Base-by-base conservation (phyloP, 352 stramenopile species). In the Pythium vanterpoolii region DNA sequence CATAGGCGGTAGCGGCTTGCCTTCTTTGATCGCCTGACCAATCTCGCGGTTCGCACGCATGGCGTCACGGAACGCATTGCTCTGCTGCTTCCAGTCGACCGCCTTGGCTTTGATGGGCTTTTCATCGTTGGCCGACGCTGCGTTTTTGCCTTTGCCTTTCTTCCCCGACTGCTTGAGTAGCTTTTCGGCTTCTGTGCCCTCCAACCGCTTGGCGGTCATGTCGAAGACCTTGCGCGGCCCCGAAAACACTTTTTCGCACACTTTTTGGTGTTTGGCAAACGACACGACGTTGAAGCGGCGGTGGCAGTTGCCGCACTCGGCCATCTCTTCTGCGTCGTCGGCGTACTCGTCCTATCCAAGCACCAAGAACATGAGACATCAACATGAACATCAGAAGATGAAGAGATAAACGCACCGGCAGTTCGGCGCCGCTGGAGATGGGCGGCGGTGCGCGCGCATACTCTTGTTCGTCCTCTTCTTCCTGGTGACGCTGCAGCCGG, bases 241-340 rank as follows among this genome's bases (percentile, higher is more conserved):
- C 0, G 79, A 73, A 46, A 96, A 96, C 26, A 96, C 89, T 54
- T 96, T 97, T 8, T 83, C 76, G 56, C 89, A 97, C 23, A 96
- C 79, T 45, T 86, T 89, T 24, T 77, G 64, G 62, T 97, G 89
- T 59, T 96, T 96, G 21, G 62, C 50, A 39, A 95, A 77, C 23
- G 84, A 84, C 10, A 57, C 67, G 26, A 77, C 40, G 57, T 89
- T 94, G 63, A 97, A 97, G 43, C 83, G 87, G 6, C 89, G 72
- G 24, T 83, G 83, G 68, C 89, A 97, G 47, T 84, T 90, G 27
- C 66, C 62, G 52, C 88, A 97, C 44, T 93, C 71, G 24, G 79
- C 70, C 72, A 87, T 88, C 44, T 82, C 66, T 51, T 85, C 77
- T 3, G 55, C 27, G 18, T 71, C 74, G 28, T 84, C 71, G 0